A percentile compares a stretch with the other conserved stretches of the same genome.
phyloP scores from a whole-genome alignment of 1,139 yeast species.

The Pneumocystis jirovecii region DNA sequence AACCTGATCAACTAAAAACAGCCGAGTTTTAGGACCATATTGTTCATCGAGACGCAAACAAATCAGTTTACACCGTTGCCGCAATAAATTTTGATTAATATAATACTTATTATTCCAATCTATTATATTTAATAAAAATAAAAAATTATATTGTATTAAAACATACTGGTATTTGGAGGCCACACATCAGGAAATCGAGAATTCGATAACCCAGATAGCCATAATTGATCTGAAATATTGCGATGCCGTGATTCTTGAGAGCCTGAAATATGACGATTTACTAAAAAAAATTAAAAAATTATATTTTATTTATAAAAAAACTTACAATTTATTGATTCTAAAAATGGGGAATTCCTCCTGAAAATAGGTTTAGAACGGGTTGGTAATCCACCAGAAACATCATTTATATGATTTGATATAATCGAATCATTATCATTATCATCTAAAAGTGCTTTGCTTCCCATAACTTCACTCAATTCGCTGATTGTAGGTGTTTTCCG shows the following conservation, averaged over 20 bases:
- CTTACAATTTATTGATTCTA: background rate
- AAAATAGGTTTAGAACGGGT: background rate
- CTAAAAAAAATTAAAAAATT: background rate
- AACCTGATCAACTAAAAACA: background rate
- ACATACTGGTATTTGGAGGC: background rate
- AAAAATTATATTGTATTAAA: background rate
- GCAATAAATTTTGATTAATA: background rate
- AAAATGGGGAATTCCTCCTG: background rate
- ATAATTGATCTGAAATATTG: background rate
- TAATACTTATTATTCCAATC: background rate
- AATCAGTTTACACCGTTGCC: background rate
- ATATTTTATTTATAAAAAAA: background rate
- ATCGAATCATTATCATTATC: slow-evolving; percentile 14
- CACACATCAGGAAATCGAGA: background rate
- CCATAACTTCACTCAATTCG: slow-evolving; percentile 13
- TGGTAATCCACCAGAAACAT: background rate
- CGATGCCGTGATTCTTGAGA: background rate
- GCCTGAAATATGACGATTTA: background rate
- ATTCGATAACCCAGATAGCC: background rate
- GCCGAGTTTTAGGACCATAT: background rate
- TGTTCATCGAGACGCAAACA: slow-evolving; percentile 1
- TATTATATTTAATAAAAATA: background rate
- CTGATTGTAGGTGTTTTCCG: slow-evolving; percentile 6
- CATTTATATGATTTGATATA: background rate
- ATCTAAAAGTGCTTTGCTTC: slow-evolving; percentile 15